Percentiles rank a stretch among this genome's conserved stretches.
phyloP scores from a whole-genome alignment of 306 rosid genomes.

The Cicer judaicum region DNA sequence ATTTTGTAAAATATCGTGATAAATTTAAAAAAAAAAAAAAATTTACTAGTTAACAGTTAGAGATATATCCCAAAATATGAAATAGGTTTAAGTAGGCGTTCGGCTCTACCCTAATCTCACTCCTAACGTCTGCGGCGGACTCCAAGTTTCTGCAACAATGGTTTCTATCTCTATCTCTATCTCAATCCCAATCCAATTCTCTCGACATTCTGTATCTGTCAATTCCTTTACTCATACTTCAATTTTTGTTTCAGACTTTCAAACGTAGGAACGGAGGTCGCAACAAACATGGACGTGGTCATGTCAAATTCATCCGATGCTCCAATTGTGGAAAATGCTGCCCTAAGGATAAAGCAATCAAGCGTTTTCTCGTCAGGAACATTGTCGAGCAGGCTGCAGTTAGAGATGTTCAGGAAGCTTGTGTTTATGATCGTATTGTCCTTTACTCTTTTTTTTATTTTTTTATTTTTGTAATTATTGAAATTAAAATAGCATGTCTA shows the following conservation, averaged over 20 bases:
- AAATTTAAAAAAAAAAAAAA: too few species aligned
- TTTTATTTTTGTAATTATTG: background rate
- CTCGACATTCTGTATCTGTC: background rate
- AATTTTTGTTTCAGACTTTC: slow-evolving; percentile 64
- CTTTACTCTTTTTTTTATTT: background rate
- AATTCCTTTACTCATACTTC: background rate
- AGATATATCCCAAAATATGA: too few species aligned
- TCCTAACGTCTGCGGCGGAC: too few species aligned
- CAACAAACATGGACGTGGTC: slow-evolving; percentile 97
- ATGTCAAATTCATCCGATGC: slow-evolving; percentile 85
- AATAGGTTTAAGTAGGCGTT: too few species aligned
- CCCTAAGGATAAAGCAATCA: slow-evolving; percentile 88
- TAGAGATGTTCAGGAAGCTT: slow-evolving; percentile 96
- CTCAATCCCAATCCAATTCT: background rate
- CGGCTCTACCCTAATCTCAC: too few species aligned
- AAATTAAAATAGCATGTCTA: too few species aligned
- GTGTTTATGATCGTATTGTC: slow-evolving; percentile 78
- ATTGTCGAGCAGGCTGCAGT: slow-evolving; percentile 99
- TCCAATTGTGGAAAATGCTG: slow-evolving; percentile 98
- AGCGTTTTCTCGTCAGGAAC: slow-evolving; percentile 89
- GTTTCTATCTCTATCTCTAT: background rate
- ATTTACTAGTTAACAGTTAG: too few species aligned
- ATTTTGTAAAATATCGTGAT: too few species aligned
- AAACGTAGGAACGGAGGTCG: slow-evolving; percentile 97
- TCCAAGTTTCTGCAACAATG: background rate